Conservation (phyloP, 768 basidiomycete genomes). For the Lentinula boryana region DNA sequence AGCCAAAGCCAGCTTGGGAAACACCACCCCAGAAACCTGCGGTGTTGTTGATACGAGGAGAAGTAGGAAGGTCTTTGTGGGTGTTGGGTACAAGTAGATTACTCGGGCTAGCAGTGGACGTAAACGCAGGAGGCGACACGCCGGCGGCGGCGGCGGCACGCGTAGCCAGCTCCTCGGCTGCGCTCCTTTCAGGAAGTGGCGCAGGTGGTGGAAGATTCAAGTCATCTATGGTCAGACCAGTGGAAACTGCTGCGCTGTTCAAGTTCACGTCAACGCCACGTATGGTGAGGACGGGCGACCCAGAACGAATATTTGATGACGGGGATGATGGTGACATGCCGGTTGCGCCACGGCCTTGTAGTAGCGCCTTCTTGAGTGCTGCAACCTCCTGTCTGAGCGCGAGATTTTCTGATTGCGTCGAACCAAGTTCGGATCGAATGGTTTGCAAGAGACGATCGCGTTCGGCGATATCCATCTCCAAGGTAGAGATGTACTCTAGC, state of each 20-base stretch:
- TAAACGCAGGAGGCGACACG: constrained; percentile 14
- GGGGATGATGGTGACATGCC: neutral
- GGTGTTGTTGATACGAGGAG: constrained; percentile 44
- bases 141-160: constrained; percentile 10
- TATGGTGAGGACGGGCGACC: constrained; percentile 18
- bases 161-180: constrained; percentile 27
- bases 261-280: constrained; percentile 19
- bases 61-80: constrained; percentile 69
- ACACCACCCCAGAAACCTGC: constrained; percentile 83
- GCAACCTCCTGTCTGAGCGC: constrained; percentile 77
- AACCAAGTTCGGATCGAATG: constrained; percentile 78
- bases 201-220: constrained; percentile 46
- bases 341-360: constrained; percentile 52
- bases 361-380: constrained; percentile 66
- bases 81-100: constrained; percentile 57
- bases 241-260: constrained; percentile 27
- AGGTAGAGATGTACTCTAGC: constrained; percentile 87
- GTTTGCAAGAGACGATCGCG: constrained; percentile 87
- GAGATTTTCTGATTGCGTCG: constrained; percentile 72
- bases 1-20: constrained; percentile 4
- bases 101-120: constrained; percentile 8
- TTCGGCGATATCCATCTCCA: constrained; percentile 91
- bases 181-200: constrained; percentile 36
- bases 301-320: constrained; percentile 22
- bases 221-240: constrained; percentile 17